These are phyloP conservation scores for Besnoitia besnoiti DNA, from an alignment of 169 alveolate species.

Conservation along the genomic window DNA sequence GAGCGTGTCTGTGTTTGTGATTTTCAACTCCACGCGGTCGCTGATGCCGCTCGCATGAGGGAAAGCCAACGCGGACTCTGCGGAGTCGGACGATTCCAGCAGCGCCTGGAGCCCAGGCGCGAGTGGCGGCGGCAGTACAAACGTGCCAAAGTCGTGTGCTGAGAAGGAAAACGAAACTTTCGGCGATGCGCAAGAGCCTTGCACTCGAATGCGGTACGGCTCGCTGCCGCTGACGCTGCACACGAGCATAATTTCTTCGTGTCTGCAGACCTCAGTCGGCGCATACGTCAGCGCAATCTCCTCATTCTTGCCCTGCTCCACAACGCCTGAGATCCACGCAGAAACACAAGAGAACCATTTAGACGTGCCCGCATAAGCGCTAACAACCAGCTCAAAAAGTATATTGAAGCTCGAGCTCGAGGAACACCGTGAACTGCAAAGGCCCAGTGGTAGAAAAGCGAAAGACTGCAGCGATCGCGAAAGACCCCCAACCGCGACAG, in stretches of 20 bases:
- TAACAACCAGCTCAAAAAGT: too few species aligned
- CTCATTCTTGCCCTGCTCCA: slow-evolving; percentile 48
- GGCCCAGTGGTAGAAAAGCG: too few species aligned
- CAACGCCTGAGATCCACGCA: slow-evolving; percentile 58
- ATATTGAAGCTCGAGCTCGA: too few species aligned
- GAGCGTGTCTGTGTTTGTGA: slow-evolving; percentile 87
- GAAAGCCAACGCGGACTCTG: neutral
- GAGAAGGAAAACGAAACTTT: slow-evolving; percentile 87
- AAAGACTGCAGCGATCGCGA: too few species aligned
- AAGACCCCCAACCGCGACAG: too few species aligned
- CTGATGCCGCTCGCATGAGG: slow-evolving; percentile 49
- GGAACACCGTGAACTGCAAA: too few species aligned
- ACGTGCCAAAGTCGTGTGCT: slow-evolving; percentile 91
- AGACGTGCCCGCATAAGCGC: too few species aligned
- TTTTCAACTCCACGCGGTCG: slow-evolving; percentile 84
- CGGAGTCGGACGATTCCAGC: neutral
- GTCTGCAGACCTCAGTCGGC: slow-evolving; percentile 43
- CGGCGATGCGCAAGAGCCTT: slow-evolving; percentile 89
- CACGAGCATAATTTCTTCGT: slow-evolving; percentile 29
- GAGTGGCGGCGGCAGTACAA: slow-evolving; percentile 80
- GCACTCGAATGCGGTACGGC: slow-evolving; percentile 80
- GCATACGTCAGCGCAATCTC: slow-evolving; percentile 37
- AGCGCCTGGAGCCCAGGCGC: neutral
- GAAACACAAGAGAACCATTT: too few species aligned
- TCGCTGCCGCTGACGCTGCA: slow-evolving; percentile 82